A percentile compares a stretch with the other conserved stretches of the same genome.
These are phyloP conservation scores for Triadica sebifera DNA, from an alignment of 345 rosid genomes.

Conservation along the genomic window DNA sequence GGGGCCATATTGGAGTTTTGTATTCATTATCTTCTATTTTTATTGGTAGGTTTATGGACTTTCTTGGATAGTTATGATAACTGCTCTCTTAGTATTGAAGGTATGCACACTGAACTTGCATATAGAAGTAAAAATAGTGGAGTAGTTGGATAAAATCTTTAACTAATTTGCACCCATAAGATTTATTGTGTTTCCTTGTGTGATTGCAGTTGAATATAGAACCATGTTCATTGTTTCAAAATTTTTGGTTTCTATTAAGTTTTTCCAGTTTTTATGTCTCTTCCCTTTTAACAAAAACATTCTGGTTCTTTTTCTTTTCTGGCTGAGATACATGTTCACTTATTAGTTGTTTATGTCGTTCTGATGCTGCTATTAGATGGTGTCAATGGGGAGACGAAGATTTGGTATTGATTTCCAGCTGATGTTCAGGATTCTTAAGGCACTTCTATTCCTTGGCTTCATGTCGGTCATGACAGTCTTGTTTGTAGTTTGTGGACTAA, in stretches of 20 bases:
- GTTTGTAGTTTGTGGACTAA: constrained; percentile 63
- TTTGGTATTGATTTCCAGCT: constrained; percentile 81
- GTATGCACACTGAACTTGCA: constrained; percentile 32
- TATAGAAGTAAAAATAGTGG: background rate
- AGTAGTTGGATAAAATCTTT: background rate
- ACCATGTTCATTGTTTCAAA: background rate
- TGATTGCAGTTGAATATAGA: background rate
- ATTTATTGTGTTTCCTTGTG: background rate
- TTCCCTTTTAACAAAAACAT: too few species aligned
- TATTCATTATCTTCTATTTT: constrained; percentile 7
- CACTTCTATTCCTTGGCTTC: constrained; percentile 86
- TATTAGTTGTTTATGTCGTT: background rate
- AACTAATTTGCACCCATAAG: background rate
- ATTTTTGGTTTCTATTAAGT: background rate
- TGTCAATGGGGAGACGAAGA: constrained; percentile 74
- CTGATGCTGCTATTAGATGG: constrained; percentile 49
- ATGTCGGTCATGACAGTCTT: constrained; percentile 80
- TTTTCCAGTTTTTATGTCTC: background rate
- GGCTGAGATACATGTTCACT: background rate
- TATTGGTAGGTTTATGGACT: constrained; percentile 71
- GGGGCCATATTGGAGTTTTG: background rate
- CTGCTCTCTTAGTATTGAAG: constrained; percentile 71
- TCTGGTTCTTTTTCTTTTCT: background rate
- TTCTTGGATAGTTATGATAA: constrained; percentile 75
- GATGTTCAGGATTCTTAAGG: constrained; percentile 91